A percentile compares a stretch with the other conserved stretches of the same genome.
Conservation (phyloP, 2,329 filamentous ascomycete species). For the Fusarium kyushuense region DNA sequence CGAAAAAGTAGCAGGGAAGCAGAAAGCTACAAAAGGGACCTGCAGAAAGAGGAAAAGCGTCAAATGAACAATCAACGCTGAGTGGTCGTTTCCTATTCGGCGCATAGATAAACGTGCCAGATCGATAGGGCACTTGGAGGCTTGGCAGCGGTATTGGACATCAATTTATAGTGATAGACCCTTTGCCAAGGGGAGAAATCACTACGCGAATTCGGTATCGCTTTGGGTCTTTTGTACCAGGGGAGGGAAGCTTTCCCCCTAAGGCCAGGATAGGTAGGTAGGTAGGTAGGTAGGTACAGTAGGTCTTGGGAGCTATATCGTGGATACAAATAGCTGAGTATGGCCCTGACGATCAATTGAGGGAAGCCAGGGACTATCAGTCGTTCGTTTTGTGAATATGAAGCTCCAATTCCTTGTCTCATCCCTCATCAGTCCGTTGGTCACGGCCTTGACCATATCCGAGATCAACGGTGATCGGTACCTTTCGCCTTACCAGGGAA, state of each 20-base stretch:
- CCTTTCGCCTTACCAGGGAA: constrained; percentile 69
- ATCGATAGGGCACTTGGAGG: constrained; percentile 44
- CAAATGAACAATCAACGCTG: constrained; percentile 11
- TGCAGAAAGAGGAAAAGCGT: constrained; percentile 47
- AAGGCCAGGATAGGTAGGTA: constrained; percentile 29
- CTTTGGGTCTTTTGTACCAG: constrained; percentile 32
- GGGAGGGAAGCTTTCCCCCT: background rate
- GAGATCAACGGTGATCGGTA: constrained; percentile 76
- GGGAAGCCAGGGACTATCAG: constrained; percentile 5
- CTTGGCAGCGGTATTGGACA: constrained; percentile 24
- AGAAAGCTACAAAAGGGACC: constrained; percentile 38
- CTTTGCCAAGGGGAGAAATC: constrained; percentile 23
- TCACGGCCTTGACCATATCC: constrained; percentile 62
- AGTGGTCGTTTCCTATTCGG: constrained; percentile 36
- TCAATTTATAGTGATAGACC: constrained; percentile 20
- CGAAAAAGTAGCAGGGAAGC: constrained; percentile 27
- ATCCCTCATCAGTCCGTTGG: constrained; percentile 42
- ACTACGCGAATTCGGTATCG: constrained; percentile 29
- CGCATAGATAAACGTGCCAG: constrained; percentile 47
- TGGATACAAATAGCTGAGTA: constrained; percentile 39
- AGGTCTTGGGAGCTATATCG: background rate
- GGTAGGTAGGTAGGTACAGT: constrained; percentile 26
- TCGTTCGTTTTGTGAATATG: constrained; percentile 37
- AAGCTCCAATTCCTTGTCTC: constrained; percentile 49
- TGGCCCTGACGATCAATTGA: constrained; percentile 11